Conservation (phyloP, 805 yeast genomes). For the Candida montana region DNA sequence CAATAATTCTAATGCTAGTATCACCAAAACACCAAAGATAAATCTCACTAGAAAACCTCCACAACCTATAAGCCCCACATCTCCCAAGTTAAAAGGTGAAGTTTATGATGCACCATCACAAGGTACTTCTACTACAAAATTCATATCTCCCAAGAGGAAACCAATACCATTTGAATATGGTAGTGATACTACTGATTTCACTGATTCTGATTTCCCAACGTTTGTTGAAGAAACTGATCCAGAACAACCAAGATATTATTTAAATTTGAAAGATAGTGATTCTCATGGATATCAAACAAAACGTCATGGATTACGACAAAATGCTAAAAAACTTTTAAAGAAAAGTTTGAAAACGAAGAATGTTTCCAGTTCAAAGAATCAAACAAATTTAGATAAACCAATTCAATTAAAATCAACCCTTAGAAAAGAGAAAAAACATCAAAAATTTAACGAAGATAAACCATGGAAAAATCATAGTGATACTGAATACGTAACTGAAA, state of each 20-base stretch:
- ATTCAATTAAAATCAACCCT: slow-evolving; percentile 24
- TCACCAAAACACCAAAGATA: neutral
- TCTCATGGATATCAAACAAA: slow-evolving; percentile 1
- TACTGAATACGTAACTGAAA: slow-evolving; percentile 44
- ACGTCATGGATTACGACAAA: slow-evolving; percentile 17
- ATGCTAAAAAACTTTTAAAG: slow-evolving; percentile 22
- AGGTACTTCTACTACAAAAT: no score
- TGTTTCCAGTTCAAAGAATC: neutral
- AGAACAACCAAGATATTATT: slow-evolving; percentile 22
- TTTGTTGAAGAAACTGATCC: slow-evolving; percentile 5
- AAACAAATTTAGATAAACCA: slow-evolving; percentile 9
- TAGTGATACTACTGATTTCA: slow-evolving; percentile 6
- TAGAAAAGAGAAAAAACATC: slow-evolving; percentile 24
- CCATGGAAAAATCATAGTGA: slow-evolving; percentile 90
- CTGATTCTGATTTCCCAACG: slow-evolving; percentile 2
- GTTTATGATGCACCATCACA: no score
- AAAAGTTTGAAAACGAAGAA: slow-evolving; percentile 18
- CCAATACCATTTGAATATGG: slow-evolving; percentile 12
- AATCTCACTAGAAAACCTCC: slow-evolving; percentile 21
- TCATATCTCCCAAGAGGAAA: slow-evolving; percentile 23
- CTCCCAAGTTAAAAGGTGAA: no score
- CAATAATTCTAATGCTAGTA: no score
- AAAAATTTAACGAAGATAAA: slow-evolving; percentile 72
- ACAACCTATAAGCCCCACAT: slow-evolving; percentile 13
- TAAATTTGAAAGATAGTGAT: slow-evolving; percentile 6